These are phyloP conservation scores for Coemansia sp. DNA, from an alignment of 192 early-diverging fungal species.

Conservation along the genomic window DNA sequence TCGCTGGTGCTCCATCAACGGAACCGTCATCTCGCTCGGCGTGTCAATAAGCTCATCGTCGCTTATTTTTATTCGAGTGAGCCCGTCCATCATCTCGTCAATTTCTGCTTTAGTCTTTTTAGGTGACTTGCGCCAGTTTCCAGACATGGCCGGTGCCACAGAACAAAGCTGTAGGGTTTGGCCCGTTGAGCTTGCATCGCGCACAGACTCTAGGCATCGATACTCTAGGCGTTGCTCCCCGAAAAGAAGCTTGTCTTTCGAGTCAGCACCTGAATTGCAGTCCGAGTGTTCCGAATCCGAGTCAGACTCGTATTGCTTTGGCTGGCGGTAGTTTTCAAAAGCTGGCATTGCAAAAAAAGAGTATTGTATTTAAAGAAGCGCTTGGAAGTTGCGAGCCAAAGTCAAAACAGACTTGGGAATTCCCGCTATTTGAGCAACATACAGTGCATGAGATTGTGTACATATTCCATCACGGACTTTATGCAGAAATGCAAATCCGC, in stretches of 20 bases:
- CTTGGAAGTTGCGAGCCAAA: conserved; percentile 16
- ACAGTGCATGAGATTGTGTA: conserved; percentile 67
- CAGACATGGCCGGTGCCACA: too few relatives aligned
- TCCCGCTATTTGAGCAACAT: conserved; percentile 71
- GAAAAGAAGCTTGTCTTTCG: too few relatives aligned
- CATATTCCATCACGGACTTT: conserved; percentile 66
- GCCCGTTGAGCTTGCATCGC: too few relatives aligned
- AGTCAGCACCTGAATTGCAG: too few relatives aligned
- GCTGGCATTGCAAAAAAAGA: not conserved
- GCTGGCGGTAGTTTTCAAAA: too few relatives aligned
- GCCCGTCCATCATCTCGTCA: conserved; percentile 6
- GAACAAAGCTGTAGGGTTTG: too few relatives aligned
- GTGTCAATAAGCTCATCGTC: conserved; percentile 29
- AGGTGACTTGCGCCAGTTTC: too few relatives aligned
- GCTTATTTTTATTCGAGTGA: conserved; percentile 4
- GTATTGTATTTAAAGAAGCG: not conserved
- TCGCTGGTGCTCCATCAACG: conserved; percentile 61
- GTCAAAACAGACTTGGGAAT: conserved; percentile 55
- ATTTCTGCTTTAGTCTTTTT: not conserved
- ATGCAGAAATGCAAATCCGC: conserved; percentile 62
- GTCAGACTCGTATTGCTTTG: too few relatives aligned
- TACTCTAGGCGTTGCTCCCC: too few relatives aligned
- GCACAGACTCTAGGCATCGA: too few relatives aligned
- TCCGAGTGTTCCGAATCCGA: too few relatives aligned
- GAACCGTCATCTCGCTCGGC: conserved; percentile 51